Conservation (phyloP, 2,329 filamentous ascomycete species). For the Curvularia sp. region DNA sequence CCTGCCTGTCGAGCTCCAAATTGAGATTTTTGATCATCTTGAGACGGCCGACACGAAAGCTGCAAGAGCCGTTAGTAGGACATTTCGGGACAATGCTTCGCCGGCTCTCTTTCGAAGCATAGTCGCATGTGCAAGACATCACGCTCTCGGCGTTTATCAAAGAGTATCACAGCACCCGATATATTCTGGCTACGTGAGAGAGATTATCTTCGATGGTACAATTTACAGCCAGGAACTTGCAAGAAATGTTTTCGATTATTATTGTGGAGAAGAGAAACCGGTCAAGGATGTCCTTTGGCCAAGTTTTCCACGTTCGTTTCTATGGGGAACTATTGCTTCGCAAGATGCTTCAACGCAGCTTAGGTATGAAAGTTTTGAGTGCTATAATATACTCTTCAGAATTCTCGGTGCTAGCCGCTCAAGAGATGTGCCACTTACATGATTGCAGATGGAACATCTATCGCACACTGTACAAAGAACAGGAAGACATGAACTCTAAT, state of each 20-base stretch:
- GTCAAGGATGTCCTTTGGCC: background rate
- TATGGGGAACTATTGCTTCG: too few species aligned
- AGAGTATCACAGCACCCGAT: constrained; percentile 33
- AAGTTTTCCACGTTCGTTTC: too few species aligned
- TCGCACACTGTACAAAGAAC: background rate
- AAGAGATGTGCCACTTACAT: background rate
- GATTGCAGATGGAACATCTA: background rate
- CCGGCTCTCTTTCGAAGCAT: constrained; percentile 35
- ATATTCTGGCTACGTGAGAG: constrained; percentile 38
- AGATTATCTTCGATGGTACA: constrained; percentile 44
- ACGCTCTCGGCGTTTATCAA: constrained; percentile 38
- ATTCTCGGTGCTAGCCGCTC: background rate
- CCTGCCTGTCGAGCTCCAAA: constrained; percentile 40
- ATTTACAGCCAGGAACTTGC: constrained; percentile 17
- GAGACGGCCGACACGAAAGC: constrained; percentile 32
- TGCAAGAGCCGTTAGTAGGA: constrained; percentile 29
- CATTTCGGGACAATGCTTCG: constrained; percentile 34
- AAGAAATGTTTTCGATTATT: background rate
- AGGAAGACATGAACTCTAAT: constrained; percentile 11
- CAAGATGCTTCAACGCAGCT: background rate
- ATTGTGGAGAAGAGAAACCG: constrained; percentile 8
- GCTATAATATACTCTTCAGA: background rate
- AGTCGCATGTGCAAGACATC: constrained; percentile 38
- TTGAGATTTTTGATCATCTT: constrained; percentile 39
- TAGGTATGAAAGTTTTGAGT: background rate